Base-by-base conservation (phyloP, 148 eudicot species). In the Talinum fruticosum region DNA sequence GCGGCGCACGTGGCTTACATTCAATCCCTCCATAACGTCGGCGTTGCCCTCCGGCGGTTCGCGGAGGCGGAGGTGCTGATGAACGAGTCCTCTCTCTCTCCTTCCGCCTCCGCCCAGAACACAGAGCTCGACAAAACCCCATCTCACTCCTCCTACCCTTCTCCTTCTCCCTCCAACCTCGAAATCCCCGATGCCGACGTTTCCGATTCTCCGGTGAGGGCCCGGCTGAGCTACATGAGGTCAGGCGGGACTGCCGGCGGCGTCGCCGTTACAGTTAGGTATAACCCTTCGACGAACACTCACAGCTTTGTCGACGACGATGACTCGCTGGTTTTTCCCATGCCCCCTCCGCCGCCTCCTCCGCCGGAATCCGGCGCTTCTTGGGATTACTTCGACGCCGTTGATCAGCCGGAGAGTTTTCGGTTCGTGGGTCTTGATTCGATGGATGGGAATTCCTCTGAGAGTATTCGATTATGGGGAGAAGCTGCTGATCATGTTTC, bases 1-100 rank as follows among this genome's bases (percentile, higher is more conserved):
- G 98, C 97, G 28, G 87, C 97, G 4, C 97, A 95, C 76, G 81
- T 95, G 53, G 83, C 97, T 5, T 95, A 95, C 80, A 84, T 82
- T 71, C 85, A 89, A 62, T 91, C 98, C 12, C 87, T 92, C 2
- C 81, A 79, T 32, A 87, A 83, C 86, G 85, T 92, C 16, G 98
- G 98, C 72, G 47, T 86, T 77, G 82, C 96, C n/a, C 87, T 95
- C 33, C 79, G 88, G 33, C 88, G 91, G 34, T 95, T 89, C 21
- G 96, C 98, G 0, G 97, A 90, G 79, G 89, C 93, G 2, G 92
- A 94, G 62, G 87, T 87, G 16, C 30, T 93, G 18, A 66, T 87
- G 1, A 47, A 72, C 24, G 91, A 90, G 51, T 79, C 89, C 0
- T 79, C 86, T 67, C 57, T 83, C 14, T 91, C 90, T 7, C 79